These are phyloP conservation scores for Elsinoe necatrix DNA, from an alignment of 2,329 filamentous ascomycete species.

Conservation along the genomic window DNA sequence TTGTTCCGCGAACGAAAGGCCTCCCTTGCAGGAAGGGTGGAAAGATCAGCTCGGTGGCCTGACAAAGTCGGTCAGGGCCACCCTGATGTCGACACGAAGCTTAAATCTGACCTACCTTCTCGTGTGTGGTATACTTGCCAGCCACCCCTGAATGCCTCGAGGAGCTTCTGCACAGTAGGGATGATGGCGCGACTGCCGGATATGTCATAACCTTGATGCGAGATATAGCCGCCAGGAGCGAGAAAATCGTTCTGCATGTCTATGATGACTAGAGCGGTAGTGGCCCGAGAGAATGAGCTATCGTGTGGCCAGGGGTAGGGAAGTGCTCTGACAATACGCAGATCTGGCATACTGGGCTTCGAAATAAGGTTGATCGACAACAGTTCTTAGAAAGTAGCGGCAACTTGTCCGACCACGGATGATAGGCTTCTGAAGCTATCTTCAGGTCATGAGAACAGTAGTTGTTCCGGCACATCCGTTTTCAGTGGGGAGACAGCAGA, in stretches of 20 bases:
- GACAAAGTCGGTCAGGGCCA: background rate
- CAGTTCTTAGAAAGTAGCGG: background rate
- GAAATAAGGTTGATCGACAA: background rate
- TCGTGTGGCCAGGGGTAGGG: slow-evolving; percentile 16
- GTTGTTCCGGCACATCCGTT: background rate
- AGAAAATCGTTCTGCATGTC: slow-evolving; percentile 51
- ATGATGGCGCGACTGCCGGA: slow-evolving; percentile 37
- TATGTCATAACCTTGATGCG: slow-evolving; percentile 40
- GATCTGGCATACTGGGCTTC: background rate
- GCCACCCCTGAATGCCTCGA: slow-evolving; percentile 39
- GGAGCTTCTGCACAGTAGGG: slow-evolving; percentile 34
- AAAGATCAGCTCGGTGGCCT: slow-evolving; percentile 47
- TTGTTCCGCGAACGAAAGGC: slow-evolving; percentile 46
- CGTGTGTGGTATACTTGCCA: slow-evolving; percentile 14
- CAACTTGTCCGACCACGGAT: background rate
- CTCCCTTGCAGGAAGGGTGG: slow-evolving; percentile 49
- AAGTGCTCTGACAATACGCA: background rate
- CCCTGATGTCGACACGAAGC: background rate
- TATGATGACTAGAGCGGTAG: slow-evolving; percentile 46
- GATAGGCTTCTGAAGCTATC: background rate
- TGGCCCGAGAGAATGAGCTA: slow-evolving; percentile 25
- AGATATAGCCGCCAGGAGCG: slow-evolving; percentile 42
- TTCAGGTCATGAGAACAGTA: background rate
- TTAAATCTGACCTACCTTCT: background rate
- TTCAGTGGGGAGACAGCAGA: background rate